Percentiles rank a stretch among this genome's conserved stretches.
phyloP scores from a whole-genome alignment of 108 stramenopile species.

The Ochromonas danica region DNA sequence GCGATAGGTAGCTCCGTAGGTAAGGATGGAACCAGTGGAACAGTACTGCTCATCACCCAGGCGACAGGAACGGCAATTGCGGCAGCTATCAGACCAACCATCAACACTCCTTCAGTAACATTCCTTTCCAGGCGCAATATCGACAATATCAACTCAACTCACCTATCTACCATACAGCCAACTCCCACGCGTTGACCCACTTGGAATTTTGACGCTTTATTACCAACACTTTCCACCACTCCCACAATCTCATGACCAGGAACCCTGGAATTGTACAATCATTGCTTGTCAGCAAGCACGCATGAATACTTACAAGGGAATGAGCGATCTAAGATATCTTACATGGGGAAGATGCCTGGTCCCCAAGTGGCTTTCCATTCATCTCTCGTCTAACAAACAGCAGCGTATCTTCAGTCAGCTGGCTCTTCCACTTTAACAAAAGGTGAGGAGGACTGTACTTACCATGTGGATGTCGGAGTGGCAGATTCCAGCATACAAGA shows the following conservation, averaged over 20 bases:
- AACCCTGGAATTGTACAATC: neutral
- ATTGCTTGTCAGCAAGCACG: no score
- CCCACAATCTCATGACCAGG: conserved; percentile 59
- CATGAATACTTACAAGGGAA: no score
- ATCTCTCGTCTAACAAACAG: neutral
- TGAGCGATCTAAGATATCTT: no score
- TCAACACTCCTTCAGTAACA: no score
- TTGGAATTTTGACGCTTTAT: conserved; percentile 57
- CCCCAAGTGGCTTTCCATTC: neutral
- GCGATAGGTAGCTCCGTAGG: conserved; percentile 45
- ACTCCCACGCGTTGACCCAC: conserved; percentile 67
- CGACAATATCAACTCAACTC: no score
- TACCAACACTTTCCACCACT: conserved; percentile 62
- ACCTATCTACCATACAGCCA: no score
- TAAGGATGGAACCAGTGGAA: conserved; percentile 13
- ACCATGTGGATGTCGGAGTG: neutral
- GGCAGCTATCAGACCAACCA: conserved; percentile 63
- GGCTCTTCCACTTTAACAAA: neutral
- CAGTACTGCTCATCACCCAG: conserved; percentile 58
- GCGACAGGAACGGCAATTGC: conserved; percentile 57
- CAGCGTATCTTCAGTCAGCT: neutral
- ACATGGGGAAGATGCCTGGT: neutral
- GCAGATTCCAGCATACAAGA: neutral
- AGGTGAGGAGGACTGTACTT: neutral
- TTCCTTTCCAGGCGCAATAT: no score